Evolutionary conservation across 176 grass and related monocot genomes (phyloP), one percentile per base, ranked within the genome.

Genomic region (Zoysia pacifica): DNA sequence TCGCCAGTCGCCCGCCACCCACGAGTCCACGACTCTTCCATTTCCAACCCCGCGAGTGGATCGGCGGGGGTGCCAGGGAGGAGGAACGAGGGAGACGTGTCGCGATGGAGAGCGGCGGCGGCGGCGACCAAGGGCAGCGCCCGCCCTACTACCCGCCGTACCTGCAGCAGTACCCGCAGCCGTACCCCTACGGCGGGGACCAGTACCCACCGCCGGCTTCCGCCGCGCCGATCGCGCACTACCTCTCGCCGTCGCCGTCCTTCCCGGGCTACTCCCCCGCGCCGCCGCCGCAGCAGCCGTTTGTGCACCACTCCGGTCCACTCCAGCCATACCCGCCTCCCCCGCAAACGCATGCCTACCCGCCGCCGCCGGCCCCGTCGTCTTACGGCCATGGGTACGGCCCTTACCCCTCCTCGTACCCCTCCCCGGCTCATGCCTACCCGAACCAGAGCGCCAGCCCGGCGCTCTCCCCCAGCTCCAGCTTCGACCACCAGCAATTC

Each of bases 251-350:
- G 48, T 84, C 91, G n/a, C 50, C 46, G 0, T 77, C 89, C 46
- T 91, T 91, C 82, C 82, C 63, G 12, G 58, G 47, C 1, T 84
- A 84, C 20, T 51, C 86, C 19, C 58, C 82, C 15, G 38, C 74
- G 35, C 64, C 79, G 40, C 45, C 36, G 1, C 11, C 41, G 59
- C 85, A 77, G 59, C 85, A 85, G 35, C 82, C 85, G 39, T 62
- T 62, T 9, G 59, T 19, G 59, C 86, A 79, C 80, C 77, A 91
- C 54, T 94, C 89, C 73, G 73, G 79, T 44, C 73, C 73, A 36
- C 78, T 91, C 28, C 80, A 78, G 62, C 12, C 66, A 8, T 89
- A 83, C 83, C 92, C 86, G 18, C 91, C 85, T 3, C 74, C 74
- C 16, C 74, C 67, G 54, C 79, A 77, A 35, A 16, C 64, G 62